These are phyloP conservation scores for Myxozyma kluyveri DNA, from an alignment of 805 yeast genomes.

Conservation along the genomic window DNA sequence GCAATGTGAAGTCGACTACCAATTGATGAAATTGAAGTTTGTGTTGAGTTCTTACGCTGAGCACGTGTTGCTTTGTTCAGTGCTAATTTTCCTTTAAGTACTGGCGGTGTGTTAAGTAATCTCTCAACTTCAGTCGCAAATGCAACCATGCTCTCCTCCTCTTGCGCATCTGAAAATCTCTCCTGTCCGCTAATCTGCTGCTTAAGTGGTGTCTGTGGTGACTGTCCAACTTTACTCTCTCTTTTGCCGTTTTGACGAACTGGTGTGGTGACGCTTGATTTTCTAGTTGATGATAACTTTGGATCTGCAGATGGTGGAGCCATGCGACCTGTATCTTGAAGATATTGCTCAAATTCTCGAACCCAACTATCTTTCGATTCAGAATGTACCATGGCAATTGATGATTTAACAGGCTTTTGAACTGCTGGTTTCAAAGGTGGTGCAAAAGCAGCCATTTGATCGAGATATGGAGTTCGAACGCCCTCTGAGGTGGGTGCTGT, in stretches of 20 bases:
- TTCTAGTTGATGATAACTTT: not conserved
- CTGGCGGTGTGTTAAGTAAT: slow-evolving; percentile 23
- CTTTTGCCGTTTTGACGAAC: too few relatives aligned
- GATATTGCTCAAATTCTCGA: slow-evolving; percentile 13
- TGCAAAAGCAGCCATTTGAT: not conserved
- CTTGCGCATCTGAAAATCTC: slow-evolving; percentile 25
- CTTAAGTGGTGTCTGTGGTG: not conserved
- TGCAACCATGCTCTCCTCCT: slow-evolving; percentile 9
- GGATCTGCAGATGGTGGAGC: not conserved
- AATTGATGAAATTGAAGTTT: not conserved
- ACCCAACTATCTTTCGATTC: slow-evolving; percentile 14
- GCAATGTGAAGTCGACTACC: slow-evolving; percentile 16
- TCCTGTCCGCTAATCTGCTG: not conserved
- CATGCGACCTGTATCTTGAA: not conserved
- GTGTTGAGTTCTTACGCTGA: not conserved
- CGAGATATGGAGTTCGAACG: slow-evolving; percentile 5
- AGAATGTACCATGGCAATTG: slow-evolving; percentile 3
- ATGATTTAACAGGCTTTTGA: not conserved
- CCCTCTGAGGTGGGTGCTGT: slow-evolving; percentile 16
- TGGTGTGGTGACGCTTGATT: not conserved
- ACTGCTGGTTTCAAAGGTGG: not conserved
- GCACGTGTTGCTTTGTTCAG: not conserved
- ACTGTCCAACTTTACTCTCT: too few relatives aligned
- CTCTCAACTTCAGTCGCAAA: slow-evolving; percentile 21
- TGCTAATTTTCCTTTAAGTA: slow-evolving; percentile 5